Percentiles rank a stretch among this genome's conserved stretches.
phyloP scores from a whole-genome alignment of 139 green algal genomes.

The Chlamydomonas sphaeroides region DNA sequence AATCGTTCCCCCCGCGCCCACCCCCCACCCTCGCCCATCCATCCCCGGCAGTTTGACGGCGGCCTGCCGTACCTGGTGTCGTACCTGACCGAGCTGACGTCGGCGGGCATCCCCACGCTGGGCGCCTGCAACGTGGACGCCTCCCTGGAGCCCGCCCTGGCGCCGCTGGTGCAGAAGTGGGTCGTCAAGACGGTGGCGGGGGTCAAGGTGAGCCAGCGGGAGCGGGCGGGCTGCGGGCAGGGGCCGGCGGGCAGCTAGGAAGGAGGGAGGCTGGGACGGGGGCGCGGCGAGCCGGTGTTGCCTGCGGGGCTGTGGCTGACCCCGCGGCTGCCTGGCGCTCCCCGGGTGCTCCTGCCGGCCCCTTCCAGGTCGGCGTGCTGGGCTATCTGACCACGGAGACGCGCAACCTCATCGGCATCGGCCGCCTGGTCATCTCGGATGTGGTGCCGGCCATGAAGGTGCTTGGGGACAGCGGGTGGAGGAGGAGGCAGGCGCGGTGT shows the following conservation, averaged over 20 bases:
- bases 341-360: no score
- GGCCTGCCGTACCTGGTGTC: background rate
- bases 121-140: constrained; percentile 55
- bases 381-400: constrained; percentile 23
- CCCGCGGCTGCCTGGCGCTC: no score
- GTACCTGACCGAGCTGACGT: background rate
- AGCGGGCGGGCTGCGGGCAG: no score
- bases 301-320: no score
- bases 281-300: no score
- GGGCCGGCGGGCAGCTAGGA: no score
- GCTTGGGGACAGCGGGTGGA: no score
- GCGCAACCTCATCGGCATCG: background rate
- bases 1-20: no score
- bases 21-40: no score
- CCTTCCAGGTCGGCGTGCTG: constrained; percentile 38
- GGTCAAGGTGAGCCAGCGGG: no score
- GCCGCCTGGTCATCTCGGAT: background rate
- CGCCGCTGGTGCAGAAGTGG: constrained; percentile 32
- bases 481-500: no score
- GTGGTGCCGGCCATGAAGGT: background rate
- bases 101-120: constrained; percentile 36
- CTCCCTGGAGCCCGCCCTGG: constrained; percentile 16
- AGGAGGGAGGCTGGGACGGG: no score
- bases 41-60: constrained; percentile 35
- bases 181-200: background rate